These are phyloP conservation scores for Wallacemonas collosoma DNA, from an alignment of 208 protist species.

Conservation along the genomic window DNA sequence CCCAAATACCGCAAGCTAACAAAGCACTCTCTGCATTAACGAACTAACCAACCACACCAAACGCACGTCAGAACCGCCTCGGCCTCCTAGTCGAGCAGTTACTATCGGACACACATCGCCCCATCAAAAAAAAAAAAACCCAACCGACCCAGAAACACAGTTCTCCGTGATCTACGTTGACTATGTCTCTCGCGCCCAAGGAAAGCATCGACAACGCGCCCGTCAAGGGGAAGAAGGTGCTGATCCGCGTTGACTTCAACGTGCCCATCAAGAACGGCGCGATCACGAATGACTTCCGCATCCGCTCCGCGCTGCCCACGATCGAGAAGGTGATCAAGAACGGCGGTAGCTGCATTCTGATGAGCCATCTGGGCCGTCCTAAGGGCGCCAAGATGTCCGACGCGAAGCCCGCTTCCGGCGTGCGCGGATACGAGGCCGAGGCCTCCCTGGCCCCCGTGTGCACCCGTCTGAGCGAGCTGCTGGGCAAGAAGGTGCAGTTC, in stretches of 20 bases:
- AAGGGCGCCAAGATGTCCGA: constrained; percentile 81
- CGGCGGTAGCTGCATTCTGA: constrained; percentile 87
- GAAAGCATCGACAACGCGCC: constrained; percentile 74
- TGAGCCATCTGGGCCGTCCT: constrained; percentile 98
- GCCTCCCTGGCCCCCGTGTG: constrained; percentile 85
- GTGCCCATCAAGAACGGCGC: constrained; percentile 95
- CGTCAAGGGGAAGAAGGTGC: constrained; percentile 94
- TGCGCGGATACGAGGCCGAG: constrained; percentile 76
- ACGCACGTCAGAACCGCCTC: neutral
- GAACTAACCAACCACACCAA: neutral
- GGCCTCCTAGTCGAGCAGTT: neutral
- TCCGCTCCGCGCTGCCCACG: constrained; percentile 95
- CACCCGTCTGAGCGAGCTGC: constrained; percentile 85
- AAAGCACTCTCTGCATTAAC: neutral
- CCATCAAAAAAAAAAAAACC: neutral
- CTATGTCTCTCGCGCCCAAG: constrained; percentile 68
- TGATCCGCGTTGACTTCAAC: constrained; percentile 98
- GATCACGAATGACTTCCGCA: constrained; percentile 96
- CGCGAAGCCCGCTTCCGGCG: constrained; percentile 34
- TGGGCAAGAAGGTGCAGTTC: constrained; percentile 82
- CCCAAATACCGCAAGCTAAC: neutral
- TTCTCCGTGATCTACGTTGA: neutral
- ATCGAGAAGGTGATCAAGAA: constrained; percentile 95
- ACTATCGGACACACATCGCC: neutral
- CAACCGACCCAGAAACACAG: neutral